A percentile compares a stretch with the other conserved stretches of the same genome.
Evolutionary conservation across 1,284 basidiomycete genomes (phyloP).

Genomic region (Ustilago nuda): DNA sequence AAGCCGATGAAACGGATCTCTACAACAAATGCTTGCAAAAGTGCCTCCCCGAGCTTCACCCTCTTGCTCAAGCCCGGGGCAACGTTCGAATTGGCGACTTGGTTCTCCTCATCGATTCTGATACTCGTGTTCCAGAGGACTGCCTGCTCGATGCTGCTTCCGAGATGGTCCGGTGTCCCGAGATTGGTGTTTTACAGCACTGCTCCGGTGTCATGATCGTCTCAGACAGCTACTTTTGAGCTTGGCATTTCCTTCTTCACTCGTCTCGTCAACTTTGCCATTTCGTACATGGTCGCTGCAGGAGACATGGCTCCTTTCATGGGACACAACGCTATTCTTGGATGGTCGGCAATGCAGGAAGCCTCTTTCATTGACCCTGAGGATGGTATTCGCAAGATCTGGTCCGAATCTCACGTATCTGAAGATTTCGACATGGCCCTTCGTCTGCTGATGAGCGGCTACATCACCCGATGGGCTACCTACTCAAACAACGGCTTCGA

Average conservation of each 20-base stretch:
- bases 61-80: conserved; percentile 39
- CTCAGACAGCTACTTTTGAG: conserved; percentile 85
- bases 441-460: conserved; percentile 71
- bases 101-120: conserved; percentile 74
- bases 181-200: conserved; percentile 84
- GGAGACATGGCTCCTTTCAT: conserved; percentile 77
- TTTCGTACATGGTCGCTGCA: conserved; percentile 71
- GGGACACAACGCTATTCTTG: conserved; percentile 76
- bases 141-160: conserved; percentile 85
- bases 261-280: conserved; percentile 53
- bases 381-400: conserved; percentile 62
- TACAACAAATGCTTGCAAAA: conserved; percentile 20
- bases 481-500: conserved; percentile 84
- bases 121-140: conserved; percentile 85
- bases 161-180: conserved; percentile 80
- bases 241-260: conserved; percentile 77
- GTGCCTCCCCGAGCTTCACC: conserved; percentile 68
- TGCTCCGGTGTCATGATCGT: conserved; percentile 86
- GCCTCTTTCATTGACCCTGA: conserved; percentile 75
- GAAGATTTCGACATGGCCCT: conserved; percentile 84
- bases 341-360: conserved; percentile 79
- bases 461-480: conserved; percentile 84
- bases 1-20: conserved; percentile 45
- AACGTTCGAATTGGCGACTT: conserved; percentile 58
- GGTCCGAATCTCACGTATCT: conserved; percentile 83